Percentiles rank a stretch among this genome's conserved stretches.
These are phyloP conservation scores for Eimeria falciformis DNA, from an alignment of 169 alveolate genomes.

Conservation along the genomic window DNA sequence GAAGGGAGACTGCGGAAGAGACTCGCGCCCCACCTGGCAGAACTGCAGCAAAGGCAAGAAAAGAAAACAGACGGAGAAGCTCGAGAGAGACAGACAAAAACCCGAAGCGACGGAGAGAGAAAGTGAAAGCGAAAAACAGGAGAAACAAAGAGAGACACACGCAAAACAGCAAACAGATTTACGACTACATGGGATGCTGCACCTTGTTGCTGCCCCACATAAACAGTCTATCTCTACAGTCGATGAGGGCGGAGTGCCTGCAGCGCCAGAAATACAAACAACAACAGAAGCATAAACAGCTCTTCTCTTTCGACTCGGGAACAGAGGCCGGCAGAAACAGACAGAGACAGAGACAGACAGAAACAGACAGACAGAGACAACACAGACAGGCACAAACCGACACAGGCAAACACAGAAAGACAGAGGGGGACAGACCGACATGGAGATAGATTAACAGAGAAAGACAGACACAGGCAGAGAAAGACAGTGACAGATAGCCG, in stretches of 20 bases:
- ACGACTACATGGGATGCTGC: background rate
- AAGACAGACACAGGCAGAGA: no score
- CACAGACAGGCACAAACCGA: no score
- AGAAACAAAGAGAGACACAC: background rate
- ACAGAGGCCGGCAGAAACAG: no score
- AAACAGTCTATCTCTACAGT: background rate
- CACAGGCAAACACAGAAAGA: background rate
- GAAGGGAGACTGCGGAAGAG: background rate
- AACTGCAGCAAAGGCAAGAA: background rate
- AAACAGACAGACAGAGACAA: no score
- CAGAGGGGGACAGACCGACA: no score
- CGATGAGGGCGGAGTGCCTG: background rate
- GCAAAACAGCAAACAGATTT: background rate
- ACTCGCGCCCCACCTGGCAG: background rate
- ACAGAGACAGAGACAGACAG: no score
- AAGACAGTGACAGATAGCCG: background rate
- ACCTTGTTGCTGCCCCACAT: slow-evolving; percentile 10
- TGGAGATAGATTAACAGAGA: no score
- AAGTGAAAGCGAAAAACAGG: background rate
- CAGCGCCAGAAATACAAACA: background rate
- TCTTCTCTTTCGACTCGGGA: background rate
- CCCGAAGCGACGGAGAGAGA: background rate
- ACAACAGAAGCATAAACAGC: background rate
- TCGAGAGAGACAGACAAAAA: background rate
- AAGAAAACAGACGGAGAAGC: background rate